phyloP scores from a whole-genome alignment of 2,329 filamentous ascomycete genomes.

The Diaporthe sp. region DNA sequence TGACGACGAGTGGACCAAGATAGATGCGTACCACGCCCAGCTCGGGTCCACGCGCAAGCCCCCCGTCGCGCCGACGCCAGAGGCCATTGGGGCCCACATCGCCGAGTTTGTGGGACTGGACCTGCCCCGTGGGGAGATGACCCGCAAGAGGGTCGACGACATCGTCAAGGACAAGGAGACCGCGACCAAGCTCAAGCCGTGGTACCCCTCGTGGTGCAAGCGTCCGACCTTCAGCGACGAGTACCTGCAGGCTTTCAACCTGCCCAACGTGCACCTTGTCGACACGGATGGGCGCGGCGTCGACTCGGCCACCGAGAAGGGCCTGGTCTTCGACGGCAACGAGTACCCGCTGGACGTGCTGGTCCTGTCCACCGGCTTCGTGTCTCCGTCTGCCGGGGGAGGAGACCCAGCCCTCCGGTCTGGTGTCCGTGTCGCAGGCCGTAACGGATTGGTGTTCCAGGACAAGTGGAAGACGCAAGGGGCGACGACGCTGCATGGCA shows the following conservation, averaged over 20 bases:
- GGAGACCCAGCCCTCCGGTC: slow-evolving; percentile 3
- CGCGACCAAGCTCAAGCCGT: slow-evolving; percentile 60
- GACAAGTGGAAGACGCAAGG: neutral
- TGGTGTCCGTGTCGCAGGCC: neutral
- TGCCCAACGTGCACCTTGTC: slow-evolving; percentile 67
- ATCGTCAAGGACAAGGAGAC: slow-evolving; percentile 56
- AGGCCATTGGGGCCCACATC: slow-evolving; percentile 53
- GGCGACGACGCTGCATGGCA: slow-evolving; percentile 2
- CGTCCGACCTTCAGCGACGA: slow-evolving; percentile 64
- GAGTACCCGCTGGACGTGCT: slow-evolving; percentile 59
- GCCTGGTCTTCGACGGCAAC: slow-evolving; percentile 60
- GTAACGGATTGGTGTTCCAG: neutral
- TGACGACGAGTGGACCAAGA: slow-evolving; percentile 58
- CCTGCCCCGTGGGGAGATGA: slow-evolving; percentile 52
- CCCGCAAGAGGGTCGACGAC: slow-evolving; percentile 53
- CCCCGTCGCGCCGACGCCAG: slow-evolving; percentile 49
- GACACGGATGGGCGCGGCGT: slow-evolving; percentile 70
- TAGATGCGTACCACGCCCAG: slow-evolving; percentile 41
- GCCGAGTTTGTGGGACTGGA: slow-evolving; percentile 56
- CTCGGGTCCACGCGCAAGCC: neutral
- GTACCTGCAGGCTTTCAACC: slow-evolving; percentile 69
- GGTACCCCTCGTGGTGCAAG: slow-evolving; percentile 65
- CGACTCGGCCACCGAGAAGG: slow-evolving; percentile 56
- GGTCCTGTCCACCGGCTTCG: slow-evolving; percentile 54
- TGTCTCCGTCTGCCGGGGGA: neutral